Base-by-base conservation (phyloP, 176 grass and related monocot genomes). In the Avena sativa region DNA sequence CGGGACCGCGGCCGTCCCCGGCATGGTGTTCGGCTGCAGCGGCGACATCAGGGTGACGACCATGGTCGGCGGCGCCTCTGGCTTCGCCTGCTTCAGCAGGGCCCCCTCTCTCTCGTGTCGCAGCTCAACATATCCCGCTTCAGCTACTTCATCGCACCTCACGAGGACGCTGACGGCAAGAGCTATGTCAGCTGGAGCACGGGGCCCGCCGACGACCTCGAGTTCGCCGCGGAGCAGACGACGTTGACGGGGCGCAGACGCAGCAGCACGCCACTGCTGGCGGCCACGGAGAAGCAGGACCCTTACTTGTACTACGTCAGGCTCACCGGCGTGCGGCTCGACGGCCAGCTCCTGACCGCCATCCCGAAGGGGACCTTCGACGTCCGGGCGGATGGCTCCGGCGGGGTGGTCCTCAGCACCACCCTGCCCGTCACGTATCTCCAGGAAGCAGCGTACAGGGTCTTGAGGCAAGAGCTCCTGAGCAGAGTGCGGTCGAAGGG, bases 351-450 rank as follows among this genome's bases (percentile, higher is more conserved):
- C 66, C 66, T 69, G 2, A 34, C 32, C 32, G 15, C 15, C 8
- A 44, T 44, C 43, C 43, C 43, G 5, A 8, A 5, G 32, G 40
- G 25, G 64, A 50, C 72, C 6, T 79, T 84, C 71, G 57, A 74
- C 3, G 55, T 88, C 32, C 16, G 12, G 4, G 21, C 52, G 17
- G 40, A 88, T 43, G 87, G 80, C 13, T 77, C 80, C 28, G 71
- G 86, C 36, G 86, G 86, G 6, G 80, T 84, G 28, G 16, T 79
- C 62, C 12, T 89, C 4, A 78, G 81, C 68, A 85, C 81, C 13
- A 81, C 78, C 46, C 6, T n/a, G 9, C 87, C 87, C 0, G 32
- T 79, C 12, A 89, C 81, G 19, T 85, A 47, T 81, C 81, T 85
- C 12, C 60, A 85, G 20, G 51, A 71, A 20, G 21, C 21, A 12